A percentile compares a stretch with the other conserved stretches of the same genome.
phyloP scores from a whole-genome alignment of 495 filamentous ascomycete genomes.

The Bryoglossum gracile region DNA sequence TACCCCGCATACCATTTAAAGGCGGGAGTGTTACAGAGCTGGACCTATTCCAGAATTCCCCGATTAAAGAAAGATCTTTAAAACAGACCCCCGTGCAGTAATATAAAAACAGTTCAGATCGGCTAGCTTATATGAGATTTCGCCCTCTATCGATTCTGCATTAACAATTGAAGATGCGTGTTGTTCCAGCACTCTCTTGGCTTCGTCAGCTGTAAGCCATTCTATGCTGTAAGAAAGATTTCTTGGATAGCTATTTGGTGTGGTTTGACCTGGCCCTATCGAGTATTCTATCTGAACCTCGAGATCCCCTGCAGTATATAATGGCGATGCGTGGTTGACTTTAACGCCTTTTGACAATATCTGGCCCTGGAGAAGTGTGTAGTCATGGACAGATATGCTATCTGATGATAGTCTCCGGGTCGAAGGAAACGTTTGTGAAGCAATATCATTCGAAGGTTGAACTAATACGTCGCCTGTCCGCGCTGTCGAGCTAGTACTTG shows the following conservation, averaged over 20 bases:
- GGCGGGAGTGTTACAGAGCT: not conserved
- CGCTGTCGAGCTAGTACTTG: not conserved
- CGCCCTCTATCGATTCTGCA: constrained; percentile 8
- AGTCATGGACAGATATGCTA: constrained; percentile 7
- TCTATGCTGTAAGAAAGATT: constrained; percentile 14
- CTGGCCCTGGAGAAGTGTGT: not conserved
- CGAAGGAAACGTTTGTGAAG: constrained; percentile 3
- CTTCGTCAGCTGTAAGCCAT: constrained; percentile 5
- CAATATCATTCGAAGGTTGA: constrained; percentile 6
- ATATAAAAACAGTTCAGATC: constrained; percentile 7
- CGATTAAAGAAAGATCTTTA: constrained; percentile 1
- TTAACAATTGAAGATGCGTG: constrained; percentile 7
- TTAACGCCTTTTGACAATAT: constrained; percentile 2
- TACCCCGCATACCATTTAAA: too few species aligned
- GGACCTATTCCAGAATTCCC: not conserved
- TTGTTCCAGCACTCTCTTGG: constrained; percentile 8
- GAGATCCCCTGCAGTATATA: constrained; percentile 18
- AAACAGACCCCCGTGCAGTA: not conserved
- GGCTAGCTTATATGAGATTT: constrained; percentile 5
- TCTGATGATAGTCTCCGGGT: constrained; percentile 1
- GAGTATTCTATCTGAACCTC: constrained; percentile 27
- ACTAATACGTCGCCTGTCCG: constrained; percentile 3
- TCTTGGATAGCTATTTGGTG: not conserved
- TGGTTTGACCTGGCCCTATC: constrained; percentile 2
- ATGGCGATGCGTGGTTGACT: constrained; percentile 15